These are phyloP conservation scores for Theobroma cacao DNA, from an alignment of 345 rosid species.

Conservation along the genomic window DNA sequence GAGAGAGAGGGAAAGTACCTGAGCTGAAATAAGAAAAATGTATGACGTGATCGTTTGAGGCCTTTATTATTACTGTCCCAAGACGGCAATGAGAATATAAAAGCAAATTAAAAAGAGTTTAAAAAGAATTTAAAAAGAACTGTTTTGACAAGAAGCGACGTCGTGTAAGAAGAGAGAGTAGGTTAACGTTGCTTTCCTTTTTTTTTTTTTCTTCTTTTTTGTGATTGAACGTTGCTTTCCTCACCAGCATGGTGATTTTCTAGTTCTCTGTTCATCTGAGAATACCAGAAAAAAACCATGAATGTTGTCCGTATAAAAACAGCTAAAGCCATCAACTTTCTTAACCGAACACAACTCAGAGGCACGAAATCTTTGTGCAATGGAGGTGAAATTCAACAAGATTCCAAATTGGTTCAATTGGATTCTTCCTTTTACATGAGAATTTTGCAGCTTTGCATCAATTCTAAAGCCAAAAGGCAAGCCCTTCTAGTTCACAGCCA, in stretches of 20 bases:
- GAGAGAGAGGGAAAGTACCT: neutral
- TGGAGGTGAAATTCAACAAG: neutral
- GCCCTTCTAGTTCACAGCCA: conserved; percentile 42
- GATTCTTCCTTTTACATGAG: conserved; percentile 26
- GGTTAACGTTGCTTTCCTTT: neutral
- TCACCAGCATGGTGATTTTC: neutral
- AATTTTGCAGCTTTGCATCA: conserved; percentile 36
- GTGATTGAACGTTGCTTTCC: too few relatives aligned
- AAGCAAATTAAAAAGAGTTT: neutral
- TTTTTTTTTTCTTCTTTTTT: too few relatives aligned
- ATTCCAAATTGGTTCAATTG: conserved; percentile 8
- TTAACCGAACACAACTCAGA: neutral
- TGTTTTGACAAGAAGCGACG: neutral
- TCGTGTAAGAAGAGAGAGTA: neutral
- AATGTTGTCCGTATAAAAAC: neutral
- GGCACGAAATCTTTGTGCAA: neutral
- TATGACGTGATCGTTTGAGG: neutral
- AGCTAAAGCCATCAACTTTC: neutral
- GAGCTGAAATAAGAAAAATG: neutral
- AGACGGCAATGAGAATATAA: neutral
- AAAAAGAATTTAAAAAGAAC: neutral
- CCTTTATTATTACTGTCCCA: neutral
- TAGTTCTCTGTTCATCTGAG: neutral
- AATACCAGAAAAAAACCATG: neutral
- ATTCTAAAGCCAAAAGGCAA: conserved; percentile 15